These are phyloP conservation scores for Mucor sp. DNA, from an alignment of 371 early-diverging fungal species.

Conservation along the genomic window DNA sequence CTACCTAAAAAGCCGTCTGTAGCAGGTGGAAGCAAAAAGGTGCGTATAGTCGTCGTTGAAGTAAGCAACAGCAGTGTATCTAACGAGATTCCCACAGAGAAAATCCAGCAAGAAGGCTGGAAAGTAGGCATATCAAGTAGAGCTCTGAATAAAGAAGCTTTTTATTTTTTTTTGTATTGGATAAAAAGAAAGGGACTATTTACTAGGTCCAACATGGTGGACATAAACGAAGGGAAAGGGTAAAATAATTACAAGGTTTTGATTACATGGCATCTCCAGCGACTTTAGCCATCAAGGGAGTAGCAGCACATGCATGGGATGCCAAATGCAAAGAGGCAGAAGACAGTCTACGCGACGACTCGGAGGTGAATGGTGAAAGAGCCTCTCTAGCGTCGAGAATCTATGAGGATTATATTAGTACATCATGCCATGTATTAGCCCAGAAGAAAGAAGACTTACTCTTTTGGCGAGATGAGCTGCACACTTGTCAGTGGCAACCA, in stretches of 20 bases:
- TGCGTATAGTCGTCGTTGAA: neutral
- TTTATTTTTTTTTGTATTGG: neutral
- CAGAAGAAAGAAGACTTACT: conserved; percentile 20
- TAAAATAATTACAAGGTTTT: neutral
- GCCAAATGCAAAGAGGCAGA: conserved; percentile 7
- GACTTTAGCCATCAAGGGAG: conserved; percentile 14
- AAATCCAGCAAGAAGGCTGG: neutral
- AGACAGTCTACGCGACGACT: conserved; percentile 11
- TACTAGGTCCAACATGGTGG: neutral
- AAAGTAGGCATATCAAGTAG: neutral
- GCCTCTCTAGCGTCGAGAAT: conserved; percentile 43
- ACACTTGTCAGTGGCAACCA: conserved; percentile 63
- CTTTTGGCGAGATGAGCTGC: conserved; percentile 50
- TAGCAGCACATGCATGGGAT: conserved; percentile 5
- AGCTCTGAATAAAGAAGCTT: neutral
- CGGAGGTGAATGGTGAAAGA: conserved; percentile 32
- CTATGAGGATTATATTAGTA: conserved; percentile 3
- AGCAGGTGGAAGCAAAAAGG: neutral
- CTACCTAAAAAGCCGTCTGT: neutral
- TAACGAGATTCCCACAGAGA: neutral
- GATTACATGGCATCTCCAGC: conserved; percentile 11
- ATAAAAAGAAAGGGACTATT: neutral
- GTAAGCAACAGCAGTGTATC: neutral
- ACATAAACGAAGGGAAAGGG: neutral
- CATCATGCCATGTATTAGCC: neutral